Base-by-base conservation (phyloP, 108 stramenopile species). In the Hondaea fermentalgiana region DNA sequence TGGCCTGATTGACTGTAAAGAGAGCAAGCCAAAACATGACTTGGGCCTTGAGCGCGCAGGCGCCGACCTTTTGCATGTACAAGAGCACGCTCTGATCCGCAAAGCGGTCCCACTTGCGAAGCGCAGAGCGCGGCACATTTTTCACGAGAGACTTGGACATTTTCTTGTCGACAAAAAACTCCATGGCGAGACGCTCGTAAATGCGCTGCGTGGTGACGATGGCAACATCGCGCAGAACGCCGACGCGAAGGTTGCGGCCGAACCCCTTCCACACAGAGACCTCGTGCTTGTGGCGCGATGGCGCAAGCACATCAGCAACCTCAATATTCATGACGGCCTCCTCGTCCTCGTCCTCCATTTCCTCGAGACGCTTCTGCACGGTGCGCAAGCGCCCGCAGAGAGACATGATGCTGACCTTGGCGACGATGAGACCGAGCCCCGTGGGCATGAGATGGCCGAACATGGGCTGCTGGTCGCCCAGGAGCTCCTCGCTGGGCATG, bases 381-480 rank as follows among this genome's bases (percentile, higher is more conserved):
- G 76, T 83, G 76, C 76, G 76, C 76, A 83, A 45, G 16, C 76
- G 45, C 51, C 23, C 51, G 25, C 49, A 53, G 1, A 83, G 76
- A 12, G 76, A 21, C 10, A 83, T 6, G 51, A 83, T 83, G 51
- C 76, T 83, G 43, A 83, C 76, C 28, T 83, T 83, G 25, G 76
- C 51, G 43, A 83, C 76, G 4, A 83, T 83, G 49, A 83, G 76
- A 6, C 76, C 76, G 76, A 83, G 76, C n/a, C 76, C 76, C 25
- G 49, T 53, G 49, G 51, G 76, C 49, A 53, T 53, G 25, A 83
- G 51, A 45, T 83, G 76, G 49, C 76, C 76, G 51, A 83, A 83
- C 45, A 83, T 53, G 76, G 76, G 76, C 76, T 83, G 76, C 51
- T 83, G 76, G 76, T 83, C 76, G 76, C 76, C 76, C 19, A 83